Conservation (phyloP, 257 asterid genomes). For the Salvia hispanica region DNA sequence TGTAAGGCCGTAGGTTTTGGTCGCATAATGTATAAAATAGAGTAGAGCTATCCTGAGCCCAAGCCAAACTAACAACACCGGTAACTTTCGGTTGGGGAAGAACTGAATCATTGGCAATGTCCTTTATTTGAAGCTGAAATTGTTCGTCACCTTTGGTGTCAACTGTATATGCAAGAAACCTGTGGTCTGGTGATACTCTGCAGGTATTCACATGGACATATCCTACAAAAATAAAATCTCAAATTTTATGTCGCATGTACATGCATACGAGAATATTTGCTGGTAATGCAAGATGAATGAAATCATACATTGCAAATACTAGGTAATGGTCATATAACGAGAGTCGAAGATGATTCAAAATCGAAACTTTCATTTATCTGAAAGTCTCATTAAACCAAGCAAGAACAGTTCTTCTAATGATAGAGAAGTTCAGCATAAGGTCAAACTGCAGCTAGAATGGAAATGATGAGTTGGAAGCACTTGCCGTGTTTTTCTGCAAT, state of each 20-base stretch:
- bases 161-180: constrained; percentile 75
- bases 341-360: too few species aligned
- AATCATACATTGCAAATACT: neutral
- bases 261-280: neutral
- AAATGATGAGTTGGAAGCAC: constrained; percentile 28
- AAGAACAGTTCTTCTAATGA: too few species aligned
- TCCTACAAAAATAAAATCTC: constrained; percentile 51
- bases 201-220: constrained; percentile 95
- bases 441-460: neutral
- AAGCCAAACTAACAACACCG: constrained; percentile 90
- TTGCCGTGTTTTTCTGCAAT: constrained; percentile 77
- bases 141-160: constrained; percentile 75
- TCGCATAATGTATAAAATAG: constrained; percentile 78
- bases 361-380: too few species aligned
- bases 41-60: constrained; percentile 76
- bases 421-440: neutral
- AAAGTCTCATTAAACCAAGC: too few species aligned
- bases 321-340: too few species aligned
- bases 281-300: neutral
- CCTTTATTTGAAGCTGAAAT: constrained; percentile 78
- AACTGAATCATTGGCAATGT: constrained; percentile 47
- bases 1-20: constrained; percentile 85
- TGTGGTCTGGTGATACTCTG: constrained; percentile 89
- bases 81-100: constrained; percentile 52
- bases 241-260: neutral